These are phyloP conservation scores for Fusarium circinatum DNA, from an alignment of 2,329 filamentous ascomycete genomes.

Conservation along the genomic window DNA sequence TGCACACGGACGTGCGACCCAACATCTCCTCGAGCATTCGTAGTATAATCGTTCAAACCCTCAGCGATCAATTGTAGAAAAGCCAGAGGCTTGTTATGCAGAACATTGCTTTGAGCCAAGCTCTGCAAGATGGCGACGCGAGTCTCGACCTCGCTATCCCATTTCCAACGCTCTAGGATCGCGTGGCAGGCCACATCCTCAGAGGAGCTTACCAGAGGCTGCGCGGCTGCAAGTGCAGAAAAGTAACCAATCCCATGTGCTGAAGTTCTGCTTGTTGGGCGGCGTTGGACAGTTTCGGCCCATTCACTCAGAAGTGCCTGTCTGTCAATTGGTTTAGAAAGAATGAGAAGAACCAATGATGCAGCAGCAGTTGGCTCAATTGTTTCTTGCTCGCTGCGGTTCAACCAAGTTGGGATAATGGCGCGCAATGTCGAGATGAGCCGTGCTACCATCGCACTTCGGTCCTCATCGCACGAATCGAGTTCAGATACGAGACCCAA, in stretches of 20 bases:
- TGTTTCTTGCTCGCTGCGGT: conserved; percentile 61
- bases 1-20: conserved; percentile 87
- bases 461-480: conserved; percentile 10
- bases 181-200: conserved; percentile 54
- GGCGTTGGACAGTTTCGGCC: conserved; percentile 55
- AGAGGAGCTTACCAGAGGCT: conserved; percentile 51
- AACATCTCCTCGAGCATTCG: conserved; percentile 87
- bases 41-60: conserved; percentile 88
- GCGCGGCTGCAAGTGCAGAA: conserved; percentile 62
- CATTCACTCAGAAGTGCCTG: conserved; percentile 56
- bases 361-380: conserved; percentile 62
- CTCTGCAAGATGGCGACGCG: conserved; percentile 66
- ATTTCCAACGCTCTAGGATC: conserved; percentile 63
- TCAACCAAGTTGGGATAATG: conserved; percentile 59
- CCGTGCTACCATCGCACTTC: conserved; percentile 13
- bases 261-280: conserved; percentile 47
- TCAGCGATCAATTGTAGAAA: conserved; percentile 62
- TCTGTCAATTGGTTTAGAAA: conserved; percentile 53
- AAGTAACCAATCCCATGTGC: conserved; percentile 62
- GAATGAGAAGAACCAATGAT: conserved; percentile 60
- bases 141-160: conserved; percentile 61
- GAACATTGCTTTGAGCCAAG: conserved; percentile 58
- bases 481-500: conserved; percentile 36
- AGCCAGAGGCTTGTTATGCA: conserved; percentile 52
- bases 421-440: conserved; percentile 45